These are phyloP conservation scores for Metschnikowia hibisci DNA, from an alignment of 805 yeast species.

Conservation along the genomic window DNA sequence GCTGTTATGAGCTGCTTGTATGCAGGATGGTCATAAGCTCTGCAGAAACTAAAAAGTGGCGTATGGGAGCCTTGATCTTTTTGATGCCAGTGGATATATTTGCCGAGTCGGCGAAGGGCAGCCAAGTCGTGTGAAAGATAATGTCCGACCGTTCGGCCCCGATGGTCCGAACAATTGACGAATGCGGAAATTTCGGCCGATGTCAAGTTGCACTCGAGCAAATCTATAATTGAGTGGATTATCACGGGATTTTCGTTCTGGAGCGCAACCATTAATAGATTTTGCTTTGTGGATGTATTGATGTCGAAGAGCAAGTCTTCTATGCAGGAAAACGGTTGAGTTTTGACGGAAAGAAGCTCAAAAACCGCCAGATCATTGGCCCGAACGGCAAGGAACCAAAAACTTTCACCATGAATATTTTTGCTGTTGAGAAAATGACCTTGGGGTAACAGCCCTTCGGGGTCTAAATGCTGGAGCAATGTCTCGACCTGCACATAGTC, in stretches of 20 bases:
- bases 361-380: constrained; percentile 45
- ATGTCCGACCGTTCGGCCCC: constrained; percentile 68
- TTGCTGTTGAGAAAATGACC: constrained; percentile 22
- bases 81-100: constrained; percentile 61
- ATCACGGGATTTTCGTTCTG: constrained; percentile 47
- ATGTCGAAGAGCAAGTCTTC: constrained; percentile 68
- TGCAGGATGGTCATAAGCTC: constrained; percentile 74
- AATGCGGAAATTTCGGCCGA: constrained; percentile 45
- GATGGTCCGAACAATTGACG: constrained; percentile 47
- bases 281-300: constrained; percentile 48
- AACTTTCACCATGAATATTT: constrained; percentile 61
- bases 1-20: constrained; percentile 48
- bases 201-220: constrained; percentile 42
- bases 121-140: constrained; percentile 56
- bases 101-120: constrained; percentile 52
- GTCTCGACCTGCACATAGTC: constrained; percentile 20
- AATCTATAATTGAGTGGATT: constrained; percentile 39
- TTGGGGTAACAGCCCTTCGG: constrained; percentile 17
- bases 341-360: constrained; percentile 40
- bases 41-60: constrained; percentile 68
- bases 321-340: constrained; percentile 49
- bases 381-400: constrained; percentile 58
- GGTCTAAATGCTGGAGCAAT: constrained; percentile 14
- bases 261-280: constrained; percentile 60
- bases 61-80: constrained; percentile 69